A percentile compares a stretch with the other conserved stretches of the same genome.
These are phyloP conservation scores for Monilinia vaccinii-corymbosi DNA, from an alignment of 2,329 filamentous ascomycete species.

Conservation along the genomic window DNA sequence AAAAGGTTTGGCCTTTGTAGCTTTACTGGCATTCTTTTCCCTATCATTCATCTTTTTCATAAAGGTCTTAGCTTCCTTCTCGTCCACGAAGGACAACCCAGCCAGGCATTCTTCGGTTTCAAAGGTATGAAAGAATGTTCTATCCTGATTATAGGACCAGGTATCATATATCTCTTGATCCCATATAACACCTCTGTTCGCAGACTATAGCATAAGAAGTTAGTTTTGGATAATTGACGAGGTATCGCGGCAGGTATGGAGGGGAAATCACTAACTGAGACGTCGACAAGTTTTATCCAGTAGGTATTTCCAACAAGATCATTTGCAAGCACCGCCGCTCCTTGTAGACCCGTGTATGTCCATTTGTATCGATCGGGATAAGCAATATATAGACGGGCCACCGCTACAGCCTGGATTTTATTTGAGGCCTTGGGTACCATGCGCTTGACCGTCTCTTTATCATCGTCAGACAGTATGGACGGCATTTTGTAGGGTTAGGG, in stretches of 20 bases:
- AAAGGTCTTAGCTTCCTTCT: slow-evolving; percentile 96
- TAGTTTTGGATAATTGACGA: slow-evolving; percentile 11
- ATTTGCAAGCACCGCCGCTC: slow-evolving; percentile 83
- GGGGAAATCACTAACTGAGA: slow-evolving; percentile 58
- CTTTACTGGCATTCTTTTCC: slow-evolving; percentile 90
- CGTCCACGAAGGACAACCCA: slow-evolving; percentile 85
- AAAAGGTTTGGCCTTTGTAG: slow-evolving; percentile 72
- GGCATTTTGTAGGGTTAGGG: slow-evolving; percentile 24
- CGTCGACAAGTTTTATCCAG: slow-evolving; percentile 95
- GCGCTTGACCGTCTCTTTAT: slow-evolving; percentile 94
- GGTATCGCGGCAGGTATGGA: background rate
- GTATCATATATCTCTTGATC: slow-evolving; percentile 96
- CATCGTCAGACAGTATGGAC: slow-evolving; percentile 69
- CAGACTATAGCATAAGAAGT: slow-evolving; percentile 47
- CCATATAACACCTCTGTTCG: slow-evolving; percentile 82
- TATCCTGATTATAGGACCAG: slow-evolving; percentile 92
- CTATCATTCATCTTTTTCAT: slow-evolving; percentile 95
- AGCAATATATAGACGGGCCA: slow-evolving; percentile 87
- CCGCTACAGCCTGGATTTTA: slow-evolving; percentile 94
- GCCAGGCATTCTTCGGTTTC: slow-evolving; percentile 89
- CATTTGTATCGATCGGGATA: slow-evolving; percentile 80
- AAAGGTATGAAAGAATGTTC: slow-evolving; percentile 96
- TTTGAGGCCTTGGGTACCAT: slow-evolving; percentile 88
- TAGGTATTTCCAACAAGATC: slow-evolving; percentile 92
- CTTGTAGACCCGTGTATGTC: slow-evolving; percentile 90